phyloP scores from a whole-genome alignment of 768 basidiomycete genomes.

The Hortiboletus campestris region DNA sequence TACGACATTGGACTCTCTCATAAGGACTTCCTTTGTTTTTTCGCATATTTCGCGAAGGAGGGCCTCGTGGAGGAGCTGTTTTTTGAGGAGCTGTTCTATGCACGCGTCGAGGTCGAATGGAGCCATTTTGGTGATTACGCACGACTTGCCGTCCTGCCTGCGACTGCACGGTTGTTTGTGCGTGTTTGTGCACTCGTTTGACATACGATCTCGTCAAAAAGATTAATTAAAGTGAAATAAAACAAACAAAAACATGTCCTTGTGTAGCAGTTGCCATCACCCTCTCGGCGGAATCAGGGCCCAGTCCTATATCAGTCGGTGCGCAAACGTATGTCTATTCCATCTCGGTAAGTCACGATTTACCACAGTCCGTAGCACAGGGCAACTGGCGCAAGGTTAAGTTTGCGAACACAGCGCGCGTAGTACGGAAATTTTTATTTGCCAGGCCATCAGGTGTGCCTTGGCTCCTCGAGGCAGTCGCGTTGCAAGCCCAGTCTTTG shows the following conservation, averaged over 20 bases:
- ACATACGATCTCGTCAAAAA: conserved; percentile 13
- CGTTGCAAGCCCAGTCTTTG: conserved; percentile 23
- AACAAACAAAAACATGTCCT: conserved; percentile 3
- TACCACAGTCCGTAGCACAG: conserved; percentile 7
- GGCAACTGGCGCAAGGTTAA: conserved; percentile 30
- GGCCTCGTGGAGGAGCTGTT: conserved; percentile 93
- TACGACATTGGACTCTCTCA: conserved; percentile 98
- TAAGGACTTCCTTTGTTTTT: conserved; percentile 98
- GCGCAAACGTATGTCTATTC: conserved; percentile 16
- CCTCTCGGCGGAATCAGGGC: conserved; percentile 17
- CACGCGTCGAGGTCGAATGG: conserved; percentile 97
- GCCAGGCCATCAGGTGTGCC: conserved; percentile 22
- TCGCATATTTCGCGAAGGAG: conserved; percentile 98
- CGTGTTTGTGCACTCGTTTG: conserved; percentile 10
- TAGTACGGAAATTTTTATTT: conserved; percentile 31
- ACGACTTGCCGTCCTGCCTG: neutral
- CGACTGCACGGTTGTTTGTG: conserved; percentile 16
- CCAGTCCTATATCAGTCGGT: conserved; percentile 5
- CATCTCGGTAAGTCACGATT: conserved; percentile 13
- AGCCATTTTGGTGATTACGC: conserved; percentile 24
- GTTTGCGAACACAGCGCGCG: conserved; percentile 26
- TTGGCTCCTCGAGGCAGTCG: conserved; percentile 35
- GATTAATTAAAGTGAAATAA: conserved; percentile 10
- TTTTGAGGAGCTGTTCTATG: conserved; percentile 84
- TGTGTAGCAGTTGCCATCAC: neutral